A percentile compares a stretch with the other conserved stretches of the same genome.
These are phyloP conservation scores for Leccinum sublutescens DNA, from an alignment of 768 basidiomycete genomes.

Conservation along the genomic window DNA sequence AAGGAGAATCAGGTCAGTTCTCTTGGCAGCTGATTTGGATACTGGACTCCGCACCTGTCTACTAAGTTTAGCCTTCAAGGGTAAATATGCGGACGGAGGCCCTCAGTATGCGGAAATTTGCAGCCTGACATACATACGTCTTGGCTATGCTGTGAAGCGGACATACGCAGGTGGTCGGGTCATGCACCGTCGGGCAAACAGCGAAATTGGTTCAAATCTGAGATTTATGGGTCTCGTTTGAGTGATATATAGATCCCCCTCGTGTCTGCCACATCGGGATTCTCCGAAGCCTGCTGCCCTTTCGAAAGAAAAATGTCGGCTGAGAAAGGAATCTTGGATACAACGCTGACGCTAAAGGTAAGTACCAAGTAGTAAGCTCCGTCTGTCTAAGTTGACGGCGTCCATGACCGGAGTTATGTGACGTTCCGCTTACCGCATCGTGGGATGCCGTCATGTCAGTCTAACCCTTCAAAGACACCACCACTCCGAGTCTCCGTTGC, in stretches of 20 bases:
- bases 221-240: slow-evolving; percentile 27
- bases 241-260: slow-evolving; percentile 9
- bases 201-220: slow-evolving; percentile 26
- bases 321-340: slow-evolving; percentile 3
- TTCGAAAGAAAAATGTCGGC: slow-evolving; percentile 3
- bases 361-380: not conserved
- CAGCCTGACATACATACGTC: not conserved
- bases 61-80: slow-evolving; percentile 7
- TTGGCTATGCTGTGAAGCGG: slow-evolving; percentile 9
- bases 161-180: not conserved
- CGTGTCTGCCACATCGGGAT: slow-evolving; percentile 24
- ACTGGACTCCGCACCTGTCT: not conserved
- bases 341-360: not conserved
- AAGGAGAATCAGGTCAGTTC: slow-evolving; percentile 3
- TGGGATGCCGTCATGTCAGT: slow-evolving; percentile 32
- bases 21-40: slow-evolving; percentile 8
- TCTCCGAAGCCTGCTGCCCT: slow-evolving; percentile 14
- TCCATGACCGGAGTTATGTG: slow-evolving; percentile 15
- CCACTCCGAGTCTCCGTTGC: slow-evolving; percentile 28
- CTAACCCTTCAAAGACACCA: slow-evolving; percentile 25
- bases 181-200: slow-evolving; percentile 4
- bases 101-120: not conserved
- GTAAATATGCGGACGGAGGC: not conserved
- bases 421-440: slow-evolving; percentile 16
- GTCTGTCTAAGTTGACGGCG: slow-evolving; percentile 16